Conservation (phyloP, 345 rosid genomes). For the Firmiana major region DNA sequence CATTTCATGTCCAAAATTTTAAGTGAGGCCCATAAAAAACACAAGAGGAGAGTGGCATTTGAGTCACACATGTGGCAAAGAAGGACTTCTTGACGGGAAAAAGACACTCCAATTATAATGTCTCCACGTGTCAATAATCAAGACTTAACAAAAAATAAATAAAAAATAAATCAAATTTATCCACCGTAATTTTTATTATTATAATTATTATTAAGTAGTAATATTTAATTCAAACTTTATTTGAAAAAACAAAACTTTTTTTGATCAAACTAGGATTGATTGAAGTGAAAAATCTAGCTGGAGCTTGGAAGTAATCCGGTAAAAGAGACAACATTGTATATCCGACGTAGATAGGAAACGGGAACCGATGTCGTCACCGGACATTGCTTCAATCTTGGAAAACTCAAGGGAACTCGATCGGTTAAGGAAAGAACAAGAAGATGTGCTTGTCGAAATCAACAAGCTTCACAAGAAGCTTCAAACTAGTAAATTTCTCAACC, state of each 20-base stretch:
- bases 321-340: conserved; percentile 9
- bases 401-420: conserved; percentile 85
- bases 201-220: background rate
- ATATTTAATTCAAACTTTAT: background rate
- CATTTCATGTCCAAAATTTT: background rate
- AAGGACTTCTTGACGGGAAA: background rate
- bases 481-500: conserved; percentile 40
- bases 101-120: background rate
- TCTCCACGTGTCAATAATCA: background rate
- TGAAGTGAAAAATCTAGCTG: conserved; percentile 9
- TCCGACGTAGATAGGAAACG: background rate
- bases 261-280: background rate
- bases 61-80: background rate
- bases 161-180: background rate
- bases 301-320: background rate
- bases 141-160: background rate
- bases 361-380: conserved; percentile 55
- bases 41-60: background rate
- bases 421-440: conserved; percentile 72
- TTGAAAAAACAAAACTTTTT: background rate
- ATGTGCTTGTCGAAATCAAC: conserved; percentile 62
- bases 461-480: conserved; percentile 87
- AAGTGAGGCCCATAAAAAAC: background rate
- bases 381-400: conserved; percentile 60
- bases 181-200: background rate